These are phyloP conservation scores for Bullera alba DNA, from an alignment of 768 basidiomycete species.

Conservation along the genomic window DNA sequence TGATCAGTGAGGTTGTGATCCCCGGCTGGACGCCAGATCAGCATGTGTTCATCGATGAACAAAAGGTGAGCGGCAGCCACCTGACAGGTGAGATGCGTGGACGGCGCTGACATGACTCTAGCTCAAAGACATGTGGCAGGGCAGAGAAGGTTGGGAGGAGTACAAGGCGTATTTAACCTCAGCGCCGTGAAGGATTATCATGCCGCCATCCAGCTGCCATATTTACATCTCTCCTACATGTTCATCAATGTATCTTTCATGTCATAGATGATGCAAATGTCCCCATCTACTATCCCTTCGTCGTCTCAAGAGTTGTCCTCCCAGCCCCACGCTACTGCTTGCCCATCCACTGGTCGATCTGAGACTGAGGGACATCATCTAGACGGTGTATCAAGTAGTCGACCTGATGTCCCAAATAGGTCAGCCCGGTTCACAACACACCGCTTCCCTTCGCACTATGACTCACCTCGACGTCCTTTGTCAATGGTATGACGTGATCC, in stretches of 20 bases:
- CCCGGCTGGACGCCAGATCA: constrained; percentile 48
- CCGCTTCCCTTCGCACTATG: too few species aligned
- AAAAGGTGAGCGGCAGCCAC: constrained; percentile 30
- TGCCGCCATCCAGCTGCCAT: too few species aligned
- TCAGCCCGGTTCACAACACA: not conserved
- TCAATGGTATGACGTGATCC: constrained; percentile 91
- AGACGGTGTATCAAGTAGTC: constrained; percentile 89
- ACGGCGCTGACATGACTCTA: too few species aligned
- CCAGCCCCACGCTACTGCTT: not conserved
- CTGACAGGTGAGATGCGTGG: too few species aligned
- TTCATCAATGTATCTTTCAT: too few species aligned
- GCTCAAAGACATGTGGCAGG: constrained; percentile 22
- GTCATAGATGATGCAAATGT: too few species aligned
- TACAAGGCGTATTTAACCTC: constrained; percentile 12
- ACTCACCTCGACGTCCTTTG: constrained; percentile 92
- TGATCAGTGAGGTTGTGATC: constrained; percentile 59
- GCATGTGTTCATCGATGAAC: constrained; percentile 29
- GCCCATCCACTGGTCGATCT: constrained; percentile 60
- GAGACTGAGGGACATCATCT: constrained; percentile 71
- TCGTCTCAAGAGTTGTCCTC: too few species aligned
- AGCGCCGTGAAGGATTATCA: too few species aligned
- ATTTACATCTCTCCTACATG: too few species aligned
- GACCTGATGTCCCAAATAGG: constrained; percentile 55
- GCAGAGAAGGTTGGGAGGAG: constrained; percentile 17
- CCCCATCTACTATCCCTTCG: too few species aligned